These are phyloP conservation scores for Bathelium albidoporum DNA, from an alignment of 495 filamentous ascomycete genomes.

Conservation along the genomic window DNA sequence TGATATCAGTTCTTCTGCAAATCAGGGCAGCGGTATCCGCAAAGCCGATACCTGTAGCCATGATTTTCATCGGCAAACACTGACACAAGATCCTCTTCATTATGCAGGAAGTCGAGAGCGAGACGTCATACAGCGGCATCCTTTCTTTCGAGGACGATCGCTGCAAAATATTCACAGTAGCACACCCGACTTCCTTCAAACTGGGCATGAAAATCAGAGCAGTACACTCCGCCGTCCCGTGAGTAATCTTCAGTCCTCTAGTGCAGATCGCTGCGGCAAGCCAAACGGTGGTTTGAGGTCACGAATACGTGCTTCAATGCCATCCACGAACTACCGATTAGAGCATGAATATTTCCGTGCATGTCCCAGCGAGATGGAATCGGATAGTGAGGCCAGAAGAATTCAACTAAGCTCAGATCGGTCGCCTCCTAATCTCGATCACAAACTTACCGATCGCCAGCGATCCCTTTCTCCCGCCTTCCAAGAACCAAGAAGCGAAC, in stretches of 20 bases:
- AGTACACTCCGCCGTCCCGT: not conserved
- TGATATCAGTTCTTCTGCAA: not conserved
- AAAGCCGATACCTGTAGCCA: not conserved
- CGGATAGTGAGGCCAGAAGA: not conserved
- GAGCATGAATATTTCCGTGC: not conserved
- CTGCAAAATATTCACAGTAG: not conserved
- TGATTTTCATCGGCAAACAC: not conserved
- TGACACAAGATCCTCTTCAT: not conserved
- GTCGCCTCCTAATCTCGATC: not conserved
- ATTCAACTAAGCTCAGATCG: not conserved
- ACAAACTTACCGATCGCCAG: not conserved
- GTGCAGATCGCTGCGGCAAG: not conserved
- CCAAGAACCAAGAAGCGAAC: not conserved
- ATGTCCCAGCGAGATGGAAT: not conserved
- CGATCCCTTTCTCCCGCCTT: not conserved
- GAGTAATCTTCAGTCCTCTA: not conserved
- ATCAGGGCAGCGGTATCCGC: not conserved
- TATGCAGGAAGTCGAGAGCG: not conserved
- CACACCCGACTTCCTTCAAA: not conserved
- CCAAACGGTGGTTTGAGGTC: not conserved
- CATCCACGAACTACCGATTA: not conserved
- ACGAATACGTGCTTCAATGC: not conserved
- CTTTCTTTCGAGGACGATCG: not conserved
- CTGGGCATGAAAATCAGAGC: not conserved
- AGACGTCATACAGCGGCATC: not conserved